Evolutionary conservation across 2,329 filamentous ascomycete genomes (phyloP).

Genomic region (Claviceps maximensis): DNA sequence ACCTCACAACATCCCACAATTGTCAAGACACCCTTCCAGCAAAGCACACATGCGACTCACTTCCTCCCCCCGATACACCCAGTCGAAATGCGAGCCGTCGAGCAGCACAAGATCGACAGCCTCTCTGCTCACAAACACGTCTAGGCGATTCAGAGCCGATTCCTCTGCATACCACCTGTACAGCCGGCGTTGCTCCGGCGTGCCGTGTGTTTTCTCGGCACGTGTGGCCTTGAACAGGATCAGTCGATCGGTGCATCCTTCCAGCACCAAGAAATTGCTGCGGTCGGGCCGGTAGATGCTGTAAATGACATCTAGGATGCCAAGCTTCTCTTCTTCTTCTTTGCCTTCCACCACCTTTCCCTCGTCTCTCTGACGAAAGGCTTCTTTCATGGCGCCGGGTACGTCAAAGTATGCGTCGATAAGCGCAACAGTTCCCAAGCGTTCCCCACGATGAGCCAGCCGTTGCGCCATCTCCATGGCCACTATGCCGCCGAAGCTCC

Average conservation of each 20-base stretch:
- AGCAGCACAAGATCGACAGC: neutral
- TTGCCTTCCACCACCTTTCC: no score
- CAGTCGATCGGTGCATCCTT: neutral
- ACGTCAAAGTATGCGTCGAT: constrained; percentile 2
- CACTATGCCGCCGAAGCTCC: neutral
- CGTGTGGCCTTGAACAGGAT: neutral
- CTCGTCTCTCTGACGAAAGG: neutral
- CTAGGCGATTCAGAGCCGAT: neutral
- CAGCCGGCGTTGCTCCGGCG: neutral
- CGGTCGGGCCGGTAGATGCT: neutral
- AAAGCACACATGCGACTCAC: neutral
- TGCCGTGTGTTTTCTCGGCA: neutral
- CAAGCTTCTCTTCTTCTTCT: neutral
- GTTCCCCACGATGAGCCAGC: neutral
- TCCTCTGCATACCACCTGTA: neutral
- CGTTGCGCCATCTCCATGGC: neutral
- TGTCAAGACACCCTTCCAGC: neutral
- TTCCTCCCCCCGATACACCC: neutral
- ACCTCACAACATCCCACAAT: neutral
- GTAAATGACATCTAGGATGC: neutral
- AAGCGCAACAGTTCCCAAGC: neutral
- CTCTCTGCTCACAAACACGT: neutral
- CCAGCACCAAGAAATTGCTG: neutral
- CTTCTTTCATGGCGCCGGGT: neutral
- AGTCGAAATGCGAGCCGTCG: neutral